These are phyloP conservation scores for Penicillium sp. DNA, from an alignment of 2,329 filamentous ascomycete genomes.

Conservation along the genomic window DNA sequence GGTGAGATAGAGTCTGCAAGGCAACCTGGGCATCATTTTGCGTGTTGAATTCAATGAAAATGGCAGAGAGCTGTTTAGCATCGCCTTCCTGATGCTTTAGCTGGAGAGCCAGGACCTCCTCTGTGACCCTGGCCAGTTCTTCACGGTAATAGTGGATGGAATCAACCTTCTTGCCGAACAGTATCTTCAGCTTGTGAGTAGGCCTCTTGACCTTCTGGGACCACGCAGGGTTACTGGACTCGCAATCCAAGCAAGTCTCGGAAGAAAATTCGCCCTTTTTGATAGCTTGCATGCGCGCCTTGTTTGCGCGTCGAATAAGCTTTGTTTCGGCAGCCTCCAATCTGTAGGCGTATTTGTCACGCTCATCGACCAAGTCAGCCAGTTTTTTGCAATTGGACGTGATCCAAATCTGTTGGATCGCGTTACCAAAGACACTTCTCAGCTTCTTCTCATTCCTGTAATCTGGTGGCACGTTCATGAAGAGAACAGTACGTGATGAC, in stretches of 20 bases:
- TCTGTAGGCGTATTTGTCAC: constrained; percentile 73
- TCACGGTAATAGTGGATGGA: constrained; percentile 82
- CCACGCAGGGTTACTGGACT: constrained; percentile 28
- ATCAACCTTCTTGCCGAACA: constrained; percentile 82
- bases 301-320: constrained; percentile 76
- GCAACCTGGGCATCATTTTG: constrained; percentile 84
- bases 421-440: constrained; percentile 74
- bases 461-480: constrained; percentile 76
- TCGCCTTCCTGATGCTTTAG: constrained; percentile 63
- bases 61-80: constrained; percentile 67
- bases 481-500: constrained; percentile 84
- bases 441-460: constrained; percentile 75
- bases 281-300: constrained; percentile 63
- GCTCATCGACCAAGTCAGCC: constrained; percentile 73
- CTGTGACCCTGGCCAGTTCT: constrained; percentile 70
- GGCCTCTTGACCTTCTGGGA: constrained; percentile 59
- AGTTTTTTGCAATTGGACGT: constrained; percentile 74
- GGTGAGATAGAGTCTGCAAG: constrained; percentile 79
- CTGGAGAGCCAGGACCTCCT: constrained; percentile 67
- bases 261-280: constrained; percentile 26
- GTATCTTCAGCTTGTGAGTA: constrained; percentile 63
- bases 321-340: constrained; percentile 87
- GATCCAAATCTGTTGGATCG: constrained; percentile 83
- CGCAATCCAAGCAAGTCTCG: constrained; percentile 30
- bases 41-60: constrained; percentile 85